These are phyloP conservation scores for Penicillium cataractarum DNA, from an alignment of 495 filamentous ascomycete species.

Conservation along the genomic window DNA sequence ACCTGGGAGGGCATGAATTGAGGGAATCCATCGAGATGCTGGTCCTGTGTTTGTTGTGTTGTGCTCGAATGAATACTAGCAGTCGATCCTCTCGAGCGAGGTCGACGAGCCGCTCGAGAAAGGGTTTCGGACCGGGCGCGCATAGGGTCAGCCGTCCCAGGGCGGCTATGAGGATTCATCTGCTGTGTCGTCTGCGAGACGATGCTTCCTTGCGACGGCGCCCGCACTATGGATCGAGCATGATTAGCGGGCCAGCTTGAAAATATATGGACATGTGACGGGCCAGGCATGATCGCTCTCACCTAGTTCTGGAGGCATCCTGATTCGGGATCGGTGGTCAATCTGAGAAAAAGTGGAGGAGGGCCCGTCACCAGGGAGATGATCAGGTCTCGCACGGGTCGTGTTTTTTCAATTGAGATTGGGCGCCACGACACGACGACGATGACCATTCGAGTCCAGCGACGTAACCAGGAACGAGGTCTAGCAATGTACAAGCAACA, in stretches of 20 bases:
- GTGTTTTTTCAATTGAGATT: slow-evolving; percentile 12
- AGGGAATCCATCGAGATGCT: slow-evolving; percentile 54
- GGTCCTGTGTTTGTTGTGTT: slow-evolving; percentile 68
- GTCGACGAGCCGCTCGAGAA: slow-evolving; percentile 65
- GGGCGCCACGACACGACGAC: slow-evolving; percentile 16
- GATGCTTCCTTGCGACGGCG: slow-evolving; percentile 33
- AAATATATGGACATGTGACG: neutral
- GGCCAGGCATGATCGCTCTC: slow-evolving; percentile 13
- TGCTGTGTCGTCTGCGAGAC: slow-evolving; percentile 46
- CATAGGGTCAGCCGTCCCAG: slow-evolving; percentile 50
- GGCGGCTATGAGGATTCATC: slow-evolving; percentile 44
- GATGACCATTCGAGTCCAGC: slow-evolving; percentile 21
- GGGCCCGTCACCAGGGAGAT: slow-evolving; percentile 37
- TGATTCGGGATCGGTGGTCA: slow-evolving; percentile 18
- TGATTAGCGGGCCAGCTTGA: slow-evolving; percentile 5
- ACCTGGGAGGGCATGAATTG: slow-evolving; percentile 60
- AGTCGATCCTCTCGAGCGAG: slow-evolving; percentile 81
- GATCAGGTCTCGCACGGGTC: slow-evolving; percentile 24
- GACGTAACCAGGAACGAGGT: slow-evolving; percentile 5
- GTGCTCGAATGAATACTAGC: slow-evolving; percentile 75
- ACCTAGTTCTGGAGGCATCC: slow-evolving; percentile 35
- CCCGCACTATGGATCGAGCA: slow-evolving; percentile 24
- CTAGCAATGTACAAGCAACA: neutral
- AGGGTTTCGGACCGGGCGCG: slow-evolving; percentile 63
- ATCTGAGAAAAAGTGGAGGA: slow-evolving; percentile 33